phyloP scores from a whole-genome alignment of 2,329 filamentous ascomycete species.

The Colletotrichum tropicicola region DNA sequence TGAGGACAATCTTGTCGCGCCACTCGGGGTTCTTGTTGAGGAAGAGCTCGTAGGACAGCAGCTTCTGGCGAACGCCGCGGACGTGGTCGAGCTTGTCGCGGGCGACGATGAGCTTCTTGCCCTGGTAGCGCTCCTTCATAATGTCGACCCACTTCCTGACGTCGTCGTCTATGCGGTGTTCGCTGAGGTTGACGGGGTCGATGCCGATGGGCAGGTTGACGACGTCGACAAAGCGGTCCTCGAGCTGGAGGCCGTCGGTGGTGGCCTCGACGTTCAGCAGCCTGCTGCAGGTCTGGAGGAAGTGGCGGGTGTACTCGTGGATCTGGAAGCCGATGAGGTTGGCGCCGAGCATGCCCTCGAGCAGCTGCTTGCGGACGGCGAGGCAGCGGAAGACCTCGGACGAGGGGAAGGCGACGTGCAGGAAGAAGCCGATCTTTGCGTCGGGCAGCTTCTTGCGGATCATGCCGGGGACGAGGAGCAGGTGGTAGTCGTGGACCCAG shows the following conservation, averaged over 20 bases:
- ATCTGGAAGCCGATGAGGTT: slow-evolving; percentile 96
- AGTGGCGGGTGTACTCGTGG: slow-evolving; percentile 91
- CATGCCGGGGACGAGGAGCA: slow-evolving; percentile 89
- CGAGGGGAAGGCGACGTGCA: slow-evolving; percentile 94
- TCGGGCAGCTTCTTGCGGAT: slow-evolving; percentile 89
- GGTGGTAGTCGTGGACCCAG: slow-evolving; percentile 96
- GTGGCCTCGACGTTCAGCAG: slow-evolving; percentile 91
- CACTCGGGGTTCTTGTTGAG: slow-evolving; percentile 93
- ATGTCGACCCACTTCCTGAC: slow-evolving; percentile 82
- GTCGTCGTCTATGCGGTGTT: slow-evolving; percentile 75
- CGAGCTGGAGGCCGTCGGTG: slow-evolving; percentile 86
- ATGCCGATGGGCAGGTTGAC: slow-evolving; percentile 89
- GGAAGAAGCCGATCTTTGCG: slow-evolving; percentile 94
- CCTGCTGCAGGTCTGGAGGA: slow-evolving; percentile 93
- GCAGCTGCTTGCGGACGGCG: slow-evolving; percentile 83
- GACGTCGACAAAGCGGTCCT: slow-evolving; percentile 93
- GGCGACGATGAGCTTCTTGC: slow-evolving; percentile 90
- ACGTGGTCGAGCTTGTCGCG: slow-evolving; percentile 95
- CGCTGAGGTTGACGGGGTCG: slow-evolving; percentile 78
- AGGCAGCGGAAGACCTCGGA: slow-evolving; percentile 96
- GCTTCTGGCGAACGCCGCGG: slow-evolving; percentile 91
- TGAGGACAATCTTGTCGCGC: slow-evolving; percentile 86
- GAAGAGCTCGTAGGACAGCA: slow-evolving; percentile 91
- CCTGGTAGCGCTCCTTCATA: slow-evolving; percentile 84
- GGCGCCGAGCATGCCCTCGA: slow-evolving; percentile 92